phyloP scores from a whole-genome alignment of 345 rosid species.

The Eucalyptus paniculata region DNA sequence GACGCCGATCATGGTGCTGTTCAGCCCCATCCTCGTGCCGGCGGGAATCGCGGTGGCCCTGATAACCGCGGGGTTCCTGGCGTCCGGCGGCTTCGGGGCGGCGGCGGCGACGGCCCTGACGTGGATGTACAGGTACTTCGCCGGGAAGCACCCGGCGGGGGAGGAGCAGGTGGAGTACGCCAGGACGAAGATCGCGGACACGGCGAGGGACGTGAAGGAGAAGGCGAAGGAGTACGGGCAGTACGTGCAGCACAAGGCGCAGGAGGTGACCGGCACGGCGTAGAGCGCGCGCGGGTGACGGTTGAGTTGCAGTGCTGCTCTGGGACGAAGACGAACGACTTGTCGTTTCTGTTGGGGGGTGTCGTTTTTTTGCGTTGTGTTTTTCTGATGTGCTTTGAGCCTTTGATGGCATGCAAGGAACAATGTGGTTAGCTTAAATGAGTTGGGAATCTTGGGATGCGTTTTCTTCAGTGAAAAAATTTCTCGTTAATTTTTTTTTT shows the following conservation, averaged over 20 bases:
- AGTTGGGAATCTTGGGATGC: neutral
- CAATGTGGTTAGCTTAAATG: neutral
- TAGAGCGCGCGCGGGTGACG: neutral
- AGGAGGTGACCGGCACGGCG: constrained; percentile 10
- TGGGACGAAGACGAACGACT: neutral
- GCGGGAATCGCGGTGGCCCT: constrained; percentile 39
- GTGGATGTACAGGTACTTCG: constrained; percentile 57
- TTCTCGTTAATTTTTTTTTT: neutral
- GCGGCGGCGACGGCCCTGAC: constrained; percentile 36
- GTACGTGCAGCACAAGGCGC: constrained; percentile 31
- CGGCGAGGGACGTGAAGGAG: constrained; percentile 24
- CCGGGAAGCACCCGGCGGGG: constrained; percentile 52
- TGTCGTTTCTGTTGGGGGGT: neutral
- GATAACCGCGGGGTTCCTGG: constrained; percentile 43
- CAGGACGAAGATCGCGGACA: constrained; percentile 12
- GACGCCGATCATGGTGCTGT: constrained; percentile 52
- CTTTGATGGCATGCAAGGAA: neutral
- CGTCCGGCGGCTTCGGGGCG: constrained; percentile 52
- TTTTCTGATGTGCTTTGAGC: neutral
- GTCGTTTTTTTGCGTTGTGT: neutral
- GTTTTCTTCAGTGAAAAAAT: neutral
- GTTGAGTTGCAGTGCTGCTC: neutral
- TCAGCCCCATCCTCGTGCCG: constrained; percentile 76
- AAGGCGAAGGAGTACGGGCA: constrained; percentile 49
- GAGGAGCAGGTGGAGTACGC: constrained; percentile 50